Evolutionary conservation across 1,284 basidiomycete genomes (phyloP), one percentile per base, ranked within the genome.

Genomic region (Blastosporella zonata): DNA sequence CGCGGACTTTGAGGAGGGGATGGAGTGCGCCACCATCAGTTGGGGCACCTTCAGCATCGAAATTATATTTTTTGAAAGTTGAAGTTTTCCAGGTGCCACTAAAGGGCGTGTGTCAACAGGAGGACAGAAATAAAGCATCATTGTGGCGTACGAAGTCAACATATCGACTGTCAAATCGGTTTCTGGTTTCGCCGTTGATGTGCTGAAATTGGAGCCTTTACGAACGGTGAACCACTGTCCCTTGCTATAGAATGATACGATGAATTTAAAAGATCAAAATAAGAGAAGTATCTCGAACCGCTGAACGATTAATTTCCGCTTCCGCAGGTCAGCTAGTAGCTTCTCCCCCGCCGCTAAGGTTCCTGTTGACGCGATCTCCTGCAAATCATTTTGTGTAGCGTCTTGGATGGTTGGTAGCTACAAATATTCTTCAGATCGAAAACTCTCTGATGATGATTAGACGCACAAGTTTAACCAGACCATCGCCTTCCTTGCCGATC

Each of bases 31-130:
- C 97, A 23, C 93, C 90, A 27, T 81, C 80, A 2, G 94, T 88
- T 3, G 88, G 87, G 33, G 87, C 82, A 53, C 97, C 97, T 58
- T 95, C 93, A 1, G 97, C 96, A 61, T 97, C 93, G 63, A 99
- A 99, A 72, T 99, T 99, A 75, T 99, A 99, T 67, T 95, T 94
- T 66, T 99, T 99, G 82, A 94, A 99, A 7, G 75, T 79, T 0
- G 93, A 80, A 0, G 83, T 86, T 70, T 96, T 93, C 95, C 95
- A 97, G 23, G 89, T 73, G 10, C 93, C 94, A 33, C 91, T 95
- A 36, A 46, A 39, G 39, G 35, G 7, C 25, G 5, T 21, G 28
- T 48, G 43, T 43, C 28, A 52, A 18, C 2, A 17, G 12, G 21
- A 6, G 5, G 23, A 3, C 18, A 40, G n/a, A 27, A 12, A 15